These are phyloP conservation scores for Pestalotiopsis sp. DNA, from an alignment of 2,329 filamentous ascomycete genomes.

Conservation along the genomic window DNA sequence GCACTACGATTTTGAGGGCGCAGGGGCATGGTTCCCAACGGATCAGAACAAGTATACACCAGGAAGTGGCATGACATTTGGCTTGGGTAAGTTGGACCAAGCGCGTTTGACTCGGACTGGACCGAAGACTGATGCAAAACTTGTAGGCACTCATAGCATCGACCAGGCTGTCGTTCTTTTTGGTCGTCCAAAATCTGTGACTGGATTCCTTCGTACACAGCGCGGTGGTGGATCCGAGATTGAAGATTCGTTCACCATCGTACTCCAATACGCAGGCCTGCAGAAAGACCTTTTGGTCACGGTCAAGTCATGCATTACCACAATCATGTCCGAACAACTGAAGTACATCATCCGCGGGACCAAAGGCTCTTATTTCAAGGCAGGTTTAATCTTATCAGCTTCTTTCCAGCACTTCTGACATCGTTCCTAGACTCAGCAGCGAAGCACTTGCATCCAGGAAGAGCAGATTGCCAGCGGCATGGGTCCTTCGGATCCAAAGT, in stretches of 20 bases:
- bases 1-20: not conserved
- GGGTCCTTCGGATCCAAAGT: not conserved
- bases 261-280: not conserved
- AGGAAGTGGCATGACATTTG: not conserved
- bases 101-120: too few species aligned
- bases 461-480: not conserved
- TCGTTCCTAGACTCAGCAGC: not conserved
- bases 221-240: not conserved
- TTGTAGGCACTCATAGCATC: not conserved
- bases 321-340: not conserved
- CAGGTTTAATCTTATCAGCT: not conserved
- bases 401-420: not conserved
- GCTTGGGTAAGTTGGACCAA: not conserved
- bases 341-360: not conserved
- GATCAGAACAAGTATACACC: not conserved
- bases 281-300: not conserved
- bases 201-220: not conserved
- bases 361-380: not conserved
- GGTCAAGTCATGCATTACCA: not conserved
- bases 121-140: not conserved
- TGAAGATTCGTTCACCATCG: not conserved
- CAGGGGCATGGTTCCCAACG: not conserved
- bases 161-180: not conserved
- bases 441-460: not conserved
- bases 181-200: not conserved